A percentile compares a stretch with the other conserved stretches of the same genome.
Conservation (phyloP, 345 rosid genomes). For the Nephelium lappaceum region DNA sequence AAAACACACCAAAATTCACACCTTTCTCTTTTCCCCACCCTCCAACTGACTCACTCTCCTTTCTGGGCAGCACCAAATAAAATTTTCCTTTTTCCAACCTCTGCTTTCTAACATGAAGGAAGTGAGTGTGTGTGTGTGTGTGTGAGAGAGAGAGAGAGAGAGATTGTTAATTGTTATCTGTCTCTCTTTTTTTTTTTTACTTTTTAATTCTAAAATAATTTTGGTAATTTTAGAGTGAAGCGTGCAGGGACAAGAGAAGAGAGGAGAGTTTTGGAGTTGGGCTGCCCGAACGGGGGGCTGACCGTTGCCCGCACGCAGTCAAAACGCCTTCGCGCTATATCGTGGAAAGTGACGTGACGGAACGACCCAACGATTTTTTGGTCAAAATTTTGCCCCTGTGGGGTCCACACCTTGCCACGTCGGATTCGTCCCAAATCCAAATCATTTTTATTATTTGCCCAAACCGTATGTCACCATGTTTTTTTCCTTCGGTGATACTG, state of each 20-base stretch:
- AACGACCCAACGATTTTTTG: constrained; percentile 23
- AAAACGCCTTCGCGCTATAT: constrained; percentile 47
- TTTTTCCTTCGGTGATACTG: too few relatives aligned
- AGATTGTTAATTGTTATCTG: neutral
- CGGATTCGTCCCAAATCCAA: constrained; percentile 28
- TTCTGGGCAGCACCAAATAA: neutral
- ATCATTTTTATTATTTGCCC: neutral
- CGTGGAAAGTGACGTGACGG: constrained; percentile 62
- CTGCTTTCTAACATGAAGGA: constrained; percentile 6
- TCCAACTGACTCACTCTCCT: neutral
- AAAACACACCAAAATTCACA: neutral
- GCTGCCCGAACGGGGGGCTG: constrained; percentile 62
- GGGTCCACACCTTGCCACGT: constrained; percentile 32
- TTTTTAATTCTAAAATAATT: neutral
- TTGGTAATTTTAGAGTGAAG: constrained; percentile 17
- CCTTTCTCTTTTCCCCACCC: neutral
- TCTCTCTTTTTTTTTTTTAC: neutral
- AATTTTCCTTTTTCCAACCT: neutral
- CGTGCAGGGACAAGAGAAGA: constrained; percentile 32
- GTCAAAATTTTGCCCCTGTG: constrained; percentile 32
- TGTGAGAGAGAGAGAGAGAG: neutral
- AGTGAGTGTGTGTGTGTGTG: neutral
- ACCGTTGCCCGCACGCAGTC: constrained; percentile 64
- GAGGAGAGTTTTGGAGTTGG: neutral
- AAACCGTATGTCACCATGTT: too few relatives aligned